Conservation (phyloP, 441 rosid genomes). For the Adansonia madagascariensis region DNA sequence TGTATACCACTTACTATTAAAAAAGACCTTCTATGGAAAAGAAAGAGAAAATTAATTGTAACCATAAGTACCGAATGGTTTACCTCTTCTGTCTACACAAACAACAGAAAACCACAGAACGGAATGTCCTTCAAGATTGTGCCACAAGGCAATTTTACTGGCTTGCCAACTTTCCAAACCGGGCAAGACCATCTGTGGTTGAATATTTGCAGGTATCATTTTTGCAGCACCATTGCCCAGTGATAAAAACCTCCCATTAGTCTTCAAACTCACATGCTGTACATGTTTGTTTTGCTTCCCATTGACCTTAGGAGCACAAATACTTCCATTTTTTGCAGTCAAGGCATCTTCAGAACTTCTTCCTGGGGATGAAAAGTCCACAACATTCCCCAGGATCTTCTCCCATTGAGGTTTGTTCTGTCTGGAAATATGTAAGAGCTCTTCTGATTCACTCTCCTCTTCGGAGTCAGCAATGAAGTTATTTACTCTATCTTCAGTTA, state of each 20-base stretch:
- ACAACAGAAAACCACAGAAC: constrained; percentile 87
- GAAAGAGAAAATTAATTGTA: not conserved
- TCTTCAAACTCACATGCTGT: constrained; percentile 49
- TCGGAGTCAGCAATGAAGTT: constrained; percentile 75
- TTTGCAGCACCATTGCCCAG: constrained; percentile 68
- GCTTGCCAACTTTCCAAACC: constrained; percentile 89
- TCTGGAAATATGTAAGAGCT: constrained; percentile 48
- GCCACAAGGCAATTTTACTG: constrained; percentile 87
- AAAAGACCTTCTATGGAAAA: not conserved
- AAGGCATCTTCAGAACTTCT: constrained; percentile 41
- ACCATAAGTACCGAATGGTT: constrained; percentile 8
- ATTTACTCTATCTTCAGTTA: constrained; percentile 72
- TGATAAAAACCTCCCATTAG: constrained; percentile 46
- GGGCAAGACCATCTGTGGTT: constrained; percentile 73
- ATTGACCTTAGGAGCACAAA: constrained; percentile 75
- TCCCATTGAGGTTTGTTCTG: constrained; percentile 66
- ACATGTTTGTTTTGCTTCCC: constrained; percentile 80
- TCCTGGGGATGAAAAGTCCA: constrained; percentile 49
- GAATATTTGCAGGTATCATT: constrained; percentile 66
- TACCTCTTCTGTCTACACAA: constrained; percentile 89
- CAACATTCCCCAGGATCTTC: constrained; percentile 58
- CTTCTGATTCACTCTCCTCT: constrained; percentile 68
- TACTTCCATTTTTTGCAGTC: constrained; percentile 48
- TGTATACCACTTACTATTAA: not conserved
- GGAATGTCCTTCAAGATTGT: constrained; percentile 86